Evolutionary conservation across 805 yeast genomes (phyloP).

Genomic region (Schwanniomyces pseudopolymorphus): DNA sequence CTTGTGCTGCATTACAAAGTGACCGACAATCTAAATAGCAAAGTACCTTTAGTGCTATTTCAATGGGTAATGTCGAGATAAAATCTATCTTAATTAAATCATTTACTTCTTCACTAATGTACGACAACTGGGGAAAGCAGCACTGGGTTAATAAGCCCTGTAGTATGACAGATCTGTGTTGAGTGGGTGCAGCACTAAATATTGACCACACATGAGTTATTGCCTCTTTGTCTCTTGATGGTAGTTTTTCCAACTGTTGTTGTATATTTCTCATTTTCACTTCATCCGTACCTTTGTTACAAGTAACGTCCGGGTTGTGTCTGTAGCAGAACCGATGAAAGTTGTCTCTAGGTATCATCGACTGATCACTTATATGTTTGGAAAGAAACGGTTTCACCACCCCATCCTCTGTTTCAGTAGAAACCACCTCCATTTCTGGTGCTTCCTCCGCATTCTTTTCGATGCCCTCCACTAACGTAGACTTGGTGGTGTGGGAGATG

Average conservation of each 20-base stretch:
- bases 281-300: constrained; percentile 68
- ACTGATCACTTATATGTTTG: constrained; percentile 41
- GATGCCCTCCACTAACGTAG: constrained; percentile 1
- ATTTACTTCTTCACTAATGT: constrained; percentile 75
- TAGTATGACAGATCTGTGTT: constrained; percentile 70
- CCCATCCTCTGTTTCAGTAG: constrained; percentile 1
- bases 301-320: constrained; percentile 85
- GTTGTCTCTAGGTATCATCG: constrained; percentile 47
- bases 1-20: constrained; percentile 93
- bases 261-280: constrained; percentile 65
- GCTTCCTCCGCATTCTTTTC: not conserved
- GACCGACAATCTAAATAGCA: constrained; percentile 91
- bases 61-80: constrained; percentile 80
- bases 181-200: constrained; percentile 70
- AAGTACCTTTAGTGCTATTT: constrained; percentile 77
- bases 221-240: constrained; percentile 71
- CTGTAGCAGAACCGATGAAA: constrained; percentile 81
- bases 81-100: constrained; percentile 85
- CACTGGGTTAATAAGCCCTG: constrained; percentile 86
- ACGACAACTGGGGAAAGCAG: constrained; percentile 93
- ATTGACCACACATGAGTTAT: constrained; percentile 82
- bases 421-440: not conserved
- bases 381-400: constrained; percentile 36
- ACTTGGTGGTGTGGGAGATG: constrained; percentile 2
- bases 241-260: constrained; percentile 52